Evolutionary conservation across 176 grass and related monocot genomes (phyloP).

Genomic region (Eremochloa ophiuroides): DNA sequence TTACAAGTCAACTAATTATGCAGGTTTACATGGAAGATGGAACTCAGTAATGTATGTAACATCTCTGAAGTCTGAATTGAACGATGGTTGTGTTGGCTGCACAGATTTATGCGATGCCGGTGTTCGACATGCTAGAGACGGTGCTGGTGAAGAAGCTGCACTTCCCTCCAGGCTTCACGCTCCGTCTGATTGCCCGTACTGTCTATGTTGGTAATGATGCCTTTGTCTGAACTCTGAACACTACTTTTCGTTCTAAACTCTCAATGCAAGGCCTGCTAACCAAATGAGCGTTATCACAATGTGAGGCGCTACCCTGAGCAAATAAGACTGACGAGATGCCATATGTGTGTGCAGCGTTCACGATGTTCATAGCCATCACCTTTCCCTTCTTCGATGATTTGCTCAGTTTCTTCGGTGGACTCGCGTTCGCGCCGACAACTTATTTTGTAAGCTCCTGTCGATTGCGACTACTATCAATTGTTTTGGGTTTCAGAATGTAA

Average conservation of each 20-base stretch:
- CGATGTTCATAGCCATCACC: conserved; percentile 85
- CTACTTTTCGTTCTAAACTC: neutral
- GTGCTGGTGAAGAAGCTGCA: conserved; percentile 75
- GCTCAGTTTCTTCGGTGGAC: conserved; percentile 89
- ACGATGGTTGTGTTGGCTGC: neutral
- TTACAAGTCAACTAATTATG: neutral
- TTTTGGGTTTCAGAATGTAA: neutral
- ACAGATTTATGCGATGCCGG: conserved; percentile 88
- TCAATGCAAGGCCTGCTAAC: neutral
- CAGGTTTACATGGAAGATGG: conserved; percentile 26
- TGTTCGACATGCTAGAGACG: conserved; percentile 98
- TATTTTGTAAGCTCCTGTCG: conserved; percentile 58
- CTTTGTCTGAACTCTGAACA: neutral
- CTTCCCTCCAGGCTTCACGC: conserved; percentile 51
- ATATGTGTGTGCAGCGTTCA: conserved; percentile 53
- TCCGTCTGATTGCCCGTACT: conserved; percentile 61
- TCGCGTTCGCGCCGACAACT: conserved; percentile 80
- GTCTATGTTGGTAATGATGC: conserved; percentile 78
- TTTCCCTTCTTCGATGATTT: conserved; percentile 76
- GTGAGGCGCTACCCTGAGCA: neutral
- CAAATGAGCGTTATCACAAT: neutral
- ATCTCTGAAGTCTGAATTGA: neutral
- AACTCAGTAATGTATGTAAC: conserved; percentile 32
- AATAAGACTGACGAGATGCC: conserved; percentile 13
- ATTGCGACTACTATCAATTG: neutral